These are phyloP conservation scores for Fusarium sarcochroum DNA, from an alignment of 2,329 filamentous ascomycete species.

Conservation along the genomic window DNA sequence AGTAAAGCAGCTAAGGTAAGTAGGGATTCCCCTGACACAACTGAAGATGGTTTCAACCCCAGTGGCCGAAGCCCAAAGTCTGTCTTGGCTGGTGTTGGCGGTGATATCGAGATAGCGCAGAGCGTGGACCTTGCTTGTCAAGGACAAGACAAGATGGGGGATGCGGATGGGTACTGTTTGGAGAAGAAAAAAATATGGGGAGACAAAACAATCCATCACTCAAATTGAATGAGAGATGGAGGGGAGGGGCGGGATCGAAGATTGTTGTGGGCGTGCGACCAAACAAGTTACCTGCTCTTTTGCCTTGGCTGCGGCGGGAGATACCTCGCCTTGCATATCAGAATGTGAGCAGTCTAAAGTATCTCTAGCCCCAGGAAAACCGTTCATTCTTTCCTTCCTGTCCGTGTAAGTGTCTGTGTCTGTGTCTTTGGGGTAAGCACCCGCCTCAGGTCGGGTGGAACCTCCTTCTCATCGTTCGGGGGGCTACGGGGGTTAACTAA, in stretches of 20 bases:
- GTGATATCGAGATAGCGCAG: conserved; percentile 35
- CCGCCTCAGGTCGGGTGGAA: conserved; percentile 24
- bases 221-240: conserved; percentile 18
- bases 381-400: conserved; percentile 8
- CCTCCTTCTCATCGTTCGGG: conserved; percentile 27
- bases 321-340: conserved; percentile 17
- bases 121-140: conserved; percentile 37
- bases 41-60: conserved; percentile 8
- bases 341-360: conserved; percentile 19
- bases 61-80: conserved; percentile 7
- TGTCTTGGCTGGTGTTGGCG: conserved; percentile 22
- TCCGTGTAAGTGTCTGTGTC: conserved; percentile 12
- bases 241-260: conserved; percentile 45
- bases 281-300: conserved; percentile 11
- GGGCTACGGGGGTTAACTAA: conserved; percentile 18
- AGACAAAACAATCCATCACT: conserved; percentile 29
- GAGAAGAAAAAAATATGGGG: conserved; percentile 42
- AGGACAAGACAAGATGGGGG: conserved; percentile 21
- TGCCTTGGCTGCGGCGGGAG: conserved; percentile 18
- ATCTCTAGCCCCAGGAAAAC: conserved; percentile 35
- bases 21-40: conserved; percentile 32
- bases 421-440: conserved; percentile 38
- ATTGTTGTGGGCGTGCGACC: conserved; percentile 26
- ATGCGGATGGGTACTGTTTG: conserved; percentile 25
- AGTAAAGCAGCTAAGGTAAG: conserved; percentile 2